phyloP scores from a whole-genome alignment of 1,284 basidiomycete genomes.

The Leccinum fallax region DNA sequence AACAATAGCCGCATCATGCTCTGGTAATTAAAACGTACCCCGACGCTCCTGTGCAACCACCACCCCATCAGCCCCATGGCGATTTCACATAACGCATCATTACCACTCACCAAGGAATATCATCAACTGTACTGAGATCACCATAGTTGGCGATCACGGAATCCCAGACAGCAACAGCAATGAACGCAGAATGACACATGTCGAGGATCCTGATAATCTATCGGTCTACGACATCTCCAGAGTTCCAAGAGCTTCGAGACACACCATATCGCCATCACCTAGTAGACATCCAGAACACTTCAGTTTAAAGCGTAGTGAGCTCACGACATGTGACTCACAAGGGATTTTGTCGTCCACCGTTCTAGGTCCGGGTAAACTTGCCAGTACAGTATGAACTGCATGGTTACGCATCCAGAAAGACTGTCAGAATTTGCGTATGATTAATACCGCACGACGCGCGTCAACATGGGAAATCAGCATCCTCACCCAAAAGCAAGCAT shows the following conservation, averaged over 20 bases:
- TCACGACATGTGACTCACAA: conserved; percentile 16
- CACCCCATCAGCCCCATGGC: background rate
- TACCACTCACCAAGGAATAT: conserved; percentile 29
- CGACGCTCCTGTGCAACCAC: conserved; percentile 22
- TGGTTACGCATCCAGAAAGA: conserved; percentile 29
- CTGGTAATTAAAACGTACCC: conserved; percentile 17
- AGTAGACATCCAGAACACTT: background rate
- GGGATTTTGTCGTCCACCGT: conserved; percentile 15
- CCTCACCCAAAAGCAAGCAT: conserved; percentile 28
- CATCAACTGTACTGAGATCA: conserved; percentile 6
- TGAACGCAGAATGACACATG: conserved; percentile 24
- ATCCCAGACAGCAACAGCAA: conserved; percentile 27
- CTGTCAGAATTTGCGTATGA: conserved; percentile 8
- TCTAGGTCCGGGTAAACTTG: conserved; percentile 15
- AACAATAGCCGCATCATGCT: background rate
- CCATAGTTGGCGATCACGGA: conserved; percentile 24
- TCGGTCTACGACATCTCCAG: background rate
- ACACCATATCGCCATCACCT: conserved; percentile 28
- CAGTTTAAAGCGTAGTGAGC: background rate
- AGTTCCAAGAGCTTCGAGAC: background rate
- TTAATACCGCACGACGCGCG: background rate
- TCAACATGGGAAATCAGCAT: background rate
- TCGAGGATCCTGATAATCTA: conserved; percentile 22
- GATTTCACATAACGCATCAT: background rate
- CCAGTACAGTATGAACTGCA: conserved; percentile 32